Base-by-base conservation (phyloP, 2,329 filamentous ascomycete genomes). In the Neonectria hederae region DNA sequence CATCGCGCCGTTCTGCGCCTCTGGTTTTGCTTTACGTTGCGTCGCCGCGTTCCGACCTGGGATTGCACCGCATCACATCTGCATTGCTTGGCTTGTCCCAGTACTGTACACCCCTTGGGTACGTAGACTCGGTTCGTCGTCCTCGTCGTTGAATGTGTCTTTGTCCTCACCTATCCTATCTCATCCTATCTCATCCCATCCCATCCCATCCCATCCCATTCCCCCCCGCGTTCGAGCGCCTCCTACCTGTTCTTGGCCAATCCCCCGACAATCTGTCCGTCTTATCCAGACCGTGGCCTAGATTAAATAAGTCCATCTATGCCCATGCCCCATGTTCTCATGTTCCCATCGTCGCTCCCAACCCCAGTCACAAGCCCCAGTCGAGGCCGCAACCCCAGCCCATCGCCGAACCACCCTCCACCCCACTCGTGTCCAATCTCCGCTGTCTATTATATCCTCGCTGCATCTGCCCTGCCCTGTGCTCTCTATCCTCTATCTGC, bases 281-380 rank as follows among this genome's bases (percentile, higher is more conserved):
- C 51, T 55, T 63, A 59, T 59, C 61, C 55, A 51, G 51, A 40
- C 54, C 38, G 11, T 4, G 49, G 38, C 22, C 30, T 42, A 35
- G 54, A 21, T 38, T 59, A 59, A 59, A 63, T 63, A 63, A 49
- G 54, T 59, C 55, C 61, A 51, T 54, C 49, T 43, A 46, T 55
- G 55, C 26, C 61, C 61, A 63, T 62, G 48, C 43, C 54, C 17
- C 26, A 48, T 48, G 45, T 38, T 28, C 22, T 40, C 40, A 59
- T 52, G 40, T 40, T 60, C 40, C 28, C 30, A 53, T 54, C 40
- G n/a, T 48, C 56, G 55, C 62, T 68, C 60, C 62, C 65, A 58
- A 54, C 58, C 55, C 69, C 69, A 69, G 63, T 70, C 42, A 54
- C 59, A 59, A 56, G 13, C 52, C 64, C 70, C 68, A 56, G 61